Percentiles rank a stretch among this genome's conserved stretches.
phyloP scores from a whole-genome alignment of 371 early-diverging fungal genomes.

The Mortierella sp. region DNA sequence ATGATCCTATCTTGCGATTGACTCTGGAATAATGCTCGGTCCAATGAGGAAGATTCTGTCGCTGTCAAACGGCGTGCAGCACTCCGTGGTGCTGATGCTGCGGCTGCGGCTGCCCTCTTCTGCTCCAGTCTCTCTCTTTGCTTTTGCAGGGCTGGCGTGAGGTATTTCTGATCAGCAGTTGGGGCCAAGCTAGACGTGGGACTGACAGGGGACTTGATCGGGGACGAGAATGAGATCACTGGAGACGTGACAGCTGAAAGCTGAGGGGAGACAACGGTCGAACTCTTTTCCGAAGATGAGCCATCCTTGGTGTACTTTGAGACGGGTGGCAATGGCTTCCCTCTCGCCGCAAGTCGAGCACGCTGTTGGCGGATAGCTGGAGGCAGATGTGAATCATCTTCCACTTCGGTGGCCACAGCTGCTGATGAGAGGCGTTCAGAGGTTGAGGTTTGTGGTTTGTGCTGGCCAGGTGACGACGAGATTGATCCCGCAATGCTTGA shows the following conservation, averaged over 20 bases:
- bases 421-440: neutral
- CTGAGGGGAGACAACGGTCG: constrained; percentile 16
- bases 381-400: constrained; percentile 50
- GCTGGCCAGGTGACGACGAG: constrained; percentile 14
- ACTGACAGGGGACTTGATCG: constrained; percentile 8
- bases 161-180: constrained; percentile 19
- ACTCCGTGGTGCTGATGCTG: constrained; percentile 7
- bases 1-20: neutral
- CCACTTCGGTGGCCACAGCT: constrained; percentile 7
- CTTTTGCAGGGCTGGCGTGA: constrained; percentile 41
- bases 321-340: constrained; percentile 48
- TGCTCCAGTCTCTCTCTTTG: constrained; percentile 46
- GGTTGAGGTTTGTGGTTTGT: neutral
- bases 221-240: constrained; percentile 15
- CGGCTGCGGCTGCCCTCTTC: constrained; percentile 39
- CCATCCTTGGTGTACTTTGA: constrained; percentile 34
- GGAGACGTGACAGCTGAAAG: constrained; percentile 17
- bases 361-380: constrained; percentile 50
- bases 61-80: constrained; percentile 20
- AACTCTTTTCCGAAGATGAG: neutral
- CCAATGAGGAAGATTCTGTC: constrained; percentile 1
- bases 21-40: too few species aligned
- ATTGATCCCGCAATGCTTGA: constrained; percentile 16
- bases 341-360: constrained; percentile 40
- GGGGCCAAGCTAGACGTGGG: constrained; percentile 4